Evolutionary conservation across 1,284 basidiomycete genomes (phyloP), one percentile per base, ranked within the genome.

Genomic region (Cutaneotrichosporon arboriforme): DNA sequence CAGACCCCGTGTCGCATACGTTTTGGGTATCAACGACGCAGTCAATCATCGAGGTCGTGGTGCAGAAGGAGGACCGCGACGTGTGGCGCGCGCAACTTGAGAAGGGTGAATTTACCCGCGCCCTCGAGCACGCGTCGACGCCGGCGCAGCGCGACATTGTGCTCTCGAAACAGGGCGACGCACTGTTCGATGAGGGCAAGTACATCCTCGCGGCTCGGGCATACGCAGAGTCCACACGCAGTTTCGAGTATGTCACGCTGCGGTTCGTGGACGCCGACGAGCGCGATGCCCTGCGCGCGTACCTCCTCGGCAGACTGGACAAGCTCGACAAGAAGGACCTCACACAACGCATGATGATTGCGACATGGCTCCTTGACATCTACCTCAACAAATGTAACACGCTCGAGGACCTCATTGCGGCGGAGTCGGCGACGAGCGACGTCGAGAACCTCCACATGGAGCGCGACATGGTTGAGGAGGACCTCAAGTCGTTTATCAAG

Each of bases 311-410:
- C 18, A 81, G 90, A 23, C 78, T 99, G 40, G 92, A 97, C 68
- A 78, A 88, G 81, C 84, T 70, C 77, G 84, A 76, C 55, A 90
- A 87, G 76, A 82, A 81, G 90, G 90, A 96, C 63, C 64, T 89
- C 43, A 91, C 90, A 0, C 92, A 97, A 72, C 82, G 96, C 33
- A 92, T 94, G 86, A 94, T 98, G 87, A 79, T 99, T 8, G 92
- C 96, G 1, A 97, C 93, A 0, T 99, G 96, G 96, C 84, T 98
- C 8, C 86, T 96, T 26, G 96, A 99, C 73, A 92, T 98, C 61
- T 97, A 93, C 70, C 82, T 99, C 20, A 88, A 86, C 75, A 97
- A 96, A 77, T 91, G 91, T 72, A 94, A 97, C 67, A 89, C 94
- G 60, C 79, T 97, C 45, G 96, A 99, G 69, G 96, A 98, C 67